phyloP scores from a whole-genome alignment of 345 rosid genomes.

The Angophora floribunda region DNA sequence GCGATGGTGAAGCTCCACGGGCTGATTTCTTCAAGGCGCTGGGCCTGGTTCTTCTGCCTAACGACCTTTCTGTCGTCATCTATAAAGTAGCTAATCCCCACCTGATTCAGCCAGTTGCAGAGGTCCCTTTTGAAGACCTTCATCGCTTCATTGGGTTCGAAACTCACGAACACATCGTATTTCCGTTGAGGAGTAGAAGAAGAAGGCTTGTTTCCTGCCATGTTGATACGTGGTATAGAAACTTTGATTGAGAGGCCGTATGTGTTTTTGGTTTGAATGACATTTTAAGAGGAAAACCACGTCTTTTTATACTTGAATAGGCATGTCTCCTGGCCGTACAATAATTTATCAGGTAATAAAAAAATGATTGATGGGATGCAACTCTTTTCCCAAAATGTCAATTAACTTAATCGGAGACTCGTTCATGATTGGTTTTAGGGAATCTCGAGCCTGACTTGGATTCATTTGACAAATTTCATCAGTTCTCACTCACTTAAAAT shows the following conservation, averaged over 20 bases:
- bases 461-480: no score
- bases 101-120: no score
- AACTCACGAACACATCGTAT: neutral
- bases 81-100: no score
- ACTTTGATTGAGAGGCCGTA: neutral
- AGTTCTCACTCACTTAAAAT: no score
- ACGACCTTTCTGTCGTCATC: no score
- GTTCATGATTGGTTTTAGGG: no score
- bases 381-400: neutral
- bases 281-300: neutral
- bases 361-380: neutral
- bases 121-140: neutral
- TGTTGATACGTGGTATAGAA: neutral
- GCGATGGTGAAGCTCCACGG: no score
- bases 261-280: neutral
- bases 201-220: neutral
- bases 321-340: neutral
- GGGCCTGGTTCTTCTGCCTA: accelerated
- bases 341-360: neutral
- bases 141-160: accelerated
- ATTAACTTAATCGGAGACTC: no score
- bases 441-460: no score
- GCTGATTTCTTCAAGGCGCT: accelerated
- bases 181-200: neutral
- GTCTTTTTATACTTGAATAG: neutral